phyloP scores from a whole-genome alignment of 768 basidiomycete species.

The Naganishia onofrii region DNA sequence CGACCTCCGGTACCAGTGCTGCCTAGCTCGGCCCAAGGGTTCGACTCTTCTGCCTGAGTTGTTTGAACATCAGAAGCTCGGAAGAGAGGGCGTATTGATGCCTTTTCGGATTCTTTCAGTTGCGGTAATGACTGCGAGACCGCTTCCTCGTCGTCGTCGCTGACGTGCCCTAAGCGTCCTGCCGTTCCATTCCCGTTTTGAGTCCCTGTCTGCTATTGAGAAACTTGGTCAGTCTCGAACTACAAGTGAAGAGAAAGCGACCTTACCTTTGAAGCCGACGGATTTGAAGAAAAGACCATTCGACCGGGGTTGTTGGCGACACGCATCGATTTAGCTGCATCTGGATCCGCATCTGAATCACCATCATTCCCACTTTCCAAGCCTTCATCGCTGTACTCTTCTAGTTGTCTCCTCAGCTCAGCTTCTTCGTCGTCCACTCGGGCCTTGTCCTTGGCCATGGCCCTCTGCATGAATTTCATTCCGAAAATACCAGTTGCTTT shows the following conservation, averaged over 20 bases:
- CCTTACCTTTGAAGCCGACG: slow-evolving; percentile 14
- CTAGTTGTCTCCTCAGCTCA: slow-evolving; percentile 71
- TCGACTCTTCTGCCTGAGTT: slow-evolving; percentile 48
- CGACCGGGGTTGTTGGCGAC: slow-evolving; percentile 56
- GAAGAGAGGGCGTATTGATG: background rate
- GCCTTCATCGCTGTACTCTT: slow-evolving; percentile 52
- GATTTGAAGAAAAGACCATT: slow-evolving; percentile 61
- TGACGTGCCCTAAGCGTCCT: background rate
- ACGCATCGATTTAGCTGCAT: slow-evolving; percentile 36
- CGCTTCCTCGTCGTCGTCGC: slow-evolving; percentile 2
- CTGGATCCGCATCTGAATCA: slow-evolving; percentile 32
- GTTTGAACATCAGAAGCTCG: background rate
- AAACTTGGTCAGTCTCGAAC: background rate
- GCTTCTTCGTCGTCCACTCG: slow-evolving; percentile 65
- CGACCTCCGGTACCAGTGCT: slow-evolving; percentile 54
- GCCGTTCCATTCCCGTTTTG: background rate
- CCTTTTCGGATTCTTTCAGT: slow-evolving; percentile 16
- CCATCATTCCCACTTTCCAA: slow-evolving; percentile 49
- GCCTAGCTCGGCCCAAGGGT: slow-evolving; percentile 76
- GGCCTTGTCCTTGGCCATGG: slow-evolving; percentile 65
- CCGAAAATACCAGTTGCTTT: slow-evolving; percentile 73
- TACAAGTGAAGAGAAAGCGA: background rate
- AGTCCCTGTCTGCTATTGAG: background rate
- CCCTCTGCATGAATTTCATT: slow-evolving; percentile 99
- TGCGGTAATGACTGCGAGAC: background rate